Conservation (phyloP, 176 grass and related monocot genomes). For the Poa annua region DNA sequence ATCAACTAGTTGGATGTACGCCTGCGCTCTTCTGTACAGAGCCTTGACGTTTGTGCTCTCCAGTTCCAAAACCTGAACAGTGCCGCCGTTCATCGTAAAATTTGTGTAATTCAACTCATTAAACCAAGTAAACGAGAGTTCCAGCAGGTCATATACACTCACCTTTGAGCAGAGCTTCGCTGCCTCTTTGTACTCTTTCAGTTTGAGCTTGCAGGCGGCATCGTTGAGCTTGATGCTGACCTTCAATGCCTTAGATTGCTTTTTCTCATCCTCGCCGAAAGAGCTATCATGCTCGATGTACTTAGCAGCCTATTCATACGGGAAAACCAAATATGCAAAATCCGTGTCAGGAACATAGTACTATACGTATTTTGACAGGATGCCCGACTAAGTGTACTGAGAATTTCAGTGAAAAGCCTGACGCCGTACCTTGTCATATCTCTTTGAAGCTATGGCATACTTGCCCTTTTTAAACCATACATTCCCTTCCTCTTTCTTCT, state of each 20-base stretch:
- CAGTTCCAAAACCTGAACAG: constrained; percentile 62
- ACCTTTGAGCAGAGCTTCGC: constrained; percentile 84
- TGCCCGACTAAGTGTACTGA: not conserved
- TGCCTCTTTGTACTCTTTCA: constrained; percentile 68
- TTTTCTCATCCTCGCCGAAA: constrained; percentile 87
- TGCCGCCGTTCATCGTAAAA: not conserved
- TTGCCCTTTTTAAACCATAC: constrained; percentile 82
- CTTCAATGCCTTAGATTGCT: constrained; percentile 71
- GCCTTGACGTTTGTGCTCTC: constrained; percentile 78
- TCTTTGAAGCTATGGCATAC: constrained; percentile 79
- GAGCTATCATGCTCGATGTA: constrained; percentile 77
- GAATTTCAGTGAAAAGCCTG: not conserved
- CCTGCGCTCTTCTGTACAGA: constrained; percentile 69
- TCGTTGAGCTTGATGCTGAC: constrained; percentile 73
- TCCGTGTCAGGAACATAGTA: not conserved
- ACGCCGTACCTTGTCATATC: constrained; percentile 76
- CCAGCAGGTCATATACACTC: constrained; percentile 1
- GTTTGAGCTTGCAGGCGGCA: constrained; percentile 77
- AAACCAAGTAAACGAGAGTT: no score
- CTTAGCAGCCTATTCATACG: constrained; percentile 60
- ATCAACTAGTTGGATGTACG: constrained; percentile 66
- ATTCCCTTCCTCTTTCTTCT: constrained; percentile 95
- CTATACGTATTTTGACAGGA: no score
- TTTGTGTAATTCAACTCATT: fast-evolving
- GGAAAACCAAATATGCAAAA: not conserved